These are phyloP conservation scores for Chloranthus sessilifolius DNA, from an alignment of 164 flowering plant genomes.

Conservation along the genomic window DNA sequence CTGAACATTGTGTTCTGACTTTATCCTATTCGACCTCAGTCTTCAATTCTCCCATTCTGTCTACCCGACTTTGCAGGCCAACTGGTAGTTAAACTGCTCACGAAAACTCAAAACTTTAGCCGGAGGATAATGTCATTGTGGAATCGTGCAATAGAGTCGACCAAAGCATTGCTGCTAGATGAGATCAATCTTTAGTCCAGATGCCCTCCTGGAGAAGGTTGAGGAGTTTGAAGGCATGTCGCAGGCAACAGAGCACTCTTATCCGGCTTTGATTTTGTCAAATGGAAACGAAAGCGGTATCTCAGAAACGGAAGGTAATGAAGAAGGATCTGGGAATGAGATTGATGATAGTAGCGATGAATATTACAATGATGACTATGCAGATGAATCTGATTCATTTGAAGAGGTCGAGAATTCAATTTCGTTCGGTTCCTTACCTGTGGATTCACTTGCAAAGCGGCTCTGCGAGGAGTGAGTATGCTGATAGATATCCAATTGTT, in stretches of 20 bases:
- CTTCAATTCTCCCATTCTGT: no score
- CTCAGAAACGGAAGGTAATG: no score
- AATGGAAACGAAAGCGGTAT: slow-evolving; percentile 15
- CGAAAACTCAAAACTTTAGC: no score
- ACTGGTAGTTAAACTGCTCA: slow-evolving; percentile 17
- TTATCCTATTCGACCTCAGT: no score
- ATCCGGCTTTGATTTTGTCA: slow-evolving; percentile 44
- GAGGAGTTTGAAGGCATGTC: slow-evolving; percentile 56
- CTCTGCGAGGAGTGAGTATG: slow-evolving; percentile 17
- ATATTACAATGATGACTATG: slow-evolving; percentile 12
- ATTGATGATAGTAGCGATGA: slow-evolving; percentile 28
- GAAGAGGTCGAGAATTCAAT: slow-evolving; percentile 28
- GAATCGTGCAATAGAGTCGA: slow-evolving; percentile 67
- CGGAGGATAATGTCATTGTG: slow-evolving; percentile 59
- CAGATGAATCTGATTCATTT: neutral
- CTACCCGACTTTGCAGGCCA: slow-evolving; percentile 19
- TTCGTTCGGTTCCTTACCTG: slow-evolving; percentile 66
- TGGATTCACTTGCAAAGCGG: slow-evolving; percentile 49
- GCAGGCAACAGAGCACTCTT: slow-evolving; percentile 59
- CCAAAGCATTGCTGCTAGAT: slow-evolving; percentile 63
- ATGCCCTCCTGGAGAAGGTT: slow-evolving; percentile 60
- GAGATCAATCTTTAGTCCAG: slow-evolving; percentile 57
- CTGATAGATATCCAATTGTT: neutral
- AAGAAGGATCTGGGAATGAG: no score
- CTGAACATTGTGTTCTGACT: no score